phyloP scores from a whole-genome alignment of 2,329 filamentous ascomycete species.

The Orbilia quercus region DNA sequence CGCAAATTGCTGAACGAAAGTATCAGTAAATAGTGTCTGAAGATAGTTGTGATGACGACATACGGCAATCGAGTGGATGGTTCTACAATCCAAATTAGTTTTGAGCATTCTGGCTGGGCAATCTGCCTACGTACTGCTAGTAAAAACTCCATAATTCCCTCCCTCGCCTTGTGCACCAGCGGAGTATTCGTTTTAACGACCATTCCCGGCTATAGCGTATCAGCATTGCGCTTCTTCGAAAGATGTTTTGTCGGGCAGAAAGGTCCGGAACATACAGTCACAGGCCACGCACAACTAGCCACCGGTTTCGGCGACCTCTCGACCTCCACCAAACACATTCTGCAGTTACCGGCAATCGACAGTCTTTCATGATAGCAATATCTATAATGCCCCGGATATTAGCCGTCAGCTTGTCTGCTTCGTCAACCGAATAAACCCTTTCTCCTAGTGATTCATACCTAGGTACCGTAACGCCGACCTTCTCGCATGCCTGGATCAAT shows the following conservation, averaged over 20 bases:
- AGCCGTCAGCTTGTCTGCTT: not conserved
- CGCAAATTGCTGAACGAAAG: constrained; percentile 73
- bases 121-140: constrained; percentile 94
- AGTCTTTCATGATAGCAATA: constrained; percentile 75
- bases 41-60: constrained; percentile 30
- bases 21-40: constrained; percentile 32
- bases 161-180: constrained; percentile 94
- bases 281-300: constrained; percentile 90
- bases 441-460: constrained; percentile 68
- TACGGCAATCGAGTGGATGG: constrained; percentile 59
- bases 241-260: not conserved
- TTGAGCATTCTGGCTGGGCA: not conserved
- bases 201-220: constrained; percentile 76
- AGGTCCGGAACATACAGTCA: constrained; percentile 33
- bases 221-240: not conserved
- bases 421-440: not conserved
- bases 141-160: constrained; percentile 99
- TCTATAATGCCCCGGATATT: constrained; percentile 59
- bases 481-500: constrained; percentile 98
- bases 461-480: constrained; percentile 89
- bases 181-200: constrained; percentile 98
- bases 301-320: constrained; percentile 96
- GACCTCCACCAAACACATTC: constrained; percentile 99
- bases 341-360: constrained; percentile 98
- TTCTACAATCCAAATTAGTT: constrained; percentile 44